phyloP scores from a whole-genome alignment of 1,139 yeast genomes.

The Blastobotrys persicus region DNA sequence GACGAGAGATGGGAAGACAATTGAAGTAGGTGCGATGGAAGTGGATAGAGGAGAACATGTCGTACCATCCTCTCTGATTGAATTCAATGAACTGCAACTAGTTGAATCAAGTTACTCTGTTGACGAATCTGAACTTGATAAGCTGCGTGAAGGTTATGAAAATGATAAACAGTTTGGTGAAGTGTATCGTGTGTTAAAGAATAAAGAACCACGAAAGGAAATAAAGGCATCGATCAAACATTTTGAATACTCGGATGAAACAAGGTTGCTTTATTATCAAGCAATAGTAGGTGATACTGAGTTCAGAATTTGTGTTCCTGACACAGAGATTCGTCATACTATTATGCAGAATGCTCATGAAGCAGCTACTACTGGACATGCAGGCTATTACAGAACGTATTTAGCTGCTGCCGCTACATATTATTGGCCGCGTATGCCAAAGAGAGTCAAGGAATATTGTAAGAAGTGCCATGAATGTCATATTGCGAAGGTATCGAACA shows the following conservation, averaged over 20 bases:
- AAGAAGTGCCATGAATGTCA: not conserved
- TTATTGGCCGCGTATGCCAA: not conserved
- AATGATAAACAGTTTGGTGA: not conserved
- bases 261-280: not conserved
- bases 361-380: not conserved
- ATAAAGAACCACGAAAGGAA: not conserved
- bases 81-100: not conserved
- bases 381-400: not conserved
- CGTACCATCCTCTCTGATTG: not conserved
- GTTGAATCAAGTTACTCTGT: not conserved
- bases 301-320: conserved; percentile 2
- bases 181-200: not conserved
- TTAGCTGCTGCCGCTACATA: not conserved
- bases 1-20: no score
- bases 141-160: not conserved
- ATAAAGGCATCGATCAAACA: not conserved
- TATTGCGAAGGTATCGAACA: not conserved
- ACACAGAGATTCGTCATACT: not conserved
- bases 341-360: conserved; percentile 1
- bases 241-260: not conserved
- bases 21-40: no score
- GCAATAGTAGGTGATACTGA: not conserved
- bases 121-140: not conserved
- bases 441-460: not conserved
- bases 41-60: no score